Evolutionary conservation across 345 rosid species (phyloP).

Genomic region (Sonneratia caseolaris): DNA sequence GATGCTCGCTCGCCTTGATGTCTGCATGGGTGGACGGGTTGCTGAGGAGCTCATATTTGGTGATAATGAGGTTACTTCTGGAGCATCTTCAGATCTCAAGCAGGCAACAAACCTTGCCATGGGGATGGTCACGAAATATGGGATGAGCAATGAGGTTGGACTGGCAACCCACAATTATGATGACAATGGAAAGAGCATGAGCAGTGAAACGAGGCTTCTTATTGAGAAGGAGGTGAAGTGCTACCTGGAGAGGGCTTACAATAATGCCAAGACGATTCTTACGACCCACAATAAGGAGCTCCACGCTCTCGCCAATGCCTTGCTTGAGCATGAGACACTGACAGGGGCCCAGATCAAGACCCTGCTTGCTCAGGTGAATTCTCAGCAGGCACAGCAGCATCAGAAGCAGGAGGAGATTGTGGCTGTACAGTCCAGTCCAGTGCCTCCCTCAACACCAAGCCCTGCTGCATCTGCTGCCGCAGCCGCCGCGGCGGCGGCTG

Average conservation of each 20-base stretch:
- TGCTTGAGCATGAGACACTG: slow-evolving; percentile 75
- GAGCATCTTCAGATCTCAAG: slow-evolving; percentile 77
- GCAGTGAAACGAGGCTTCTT: slow-evolving; percentile 88
- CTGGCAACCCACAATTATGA: slow-evolving; percentile 64
- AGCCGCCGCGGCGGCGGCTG: slow-evolving; percentile 38
- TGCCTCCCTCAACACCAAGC: slow-evolving; percentile 66
- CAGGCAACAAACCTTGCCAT: slow-evolving; percentile 83
- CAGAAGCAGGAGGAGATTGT: slow-evolving; percentile 39
- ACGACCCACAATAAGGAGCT: slow-evolving; percentile 68
- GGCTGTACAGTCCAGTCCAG: slow-evolving; percentile 43
- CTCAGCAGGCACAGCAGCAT: slow-evolving; percentile 42
- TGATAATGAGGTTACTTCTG: slow-evolving; percentile 80
- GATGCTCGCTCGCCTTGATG: slow-evolving; percentile 95
- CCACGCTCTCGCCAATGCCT: slow-evolving; percentile 69
- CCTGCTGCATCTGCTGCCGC: slow-evolving; percentile 71
- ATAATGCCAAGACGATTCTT: slow-evolving; percentile 77
- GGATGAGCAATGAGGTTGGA: slow-evolving; percentile 90
- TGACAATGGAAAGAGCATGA: slow-evolving; percentile 93
- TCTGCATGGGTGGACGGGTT: slow-evolving; percentile 91
- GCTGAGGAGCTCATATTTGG: slow-evolving; percentile 96
- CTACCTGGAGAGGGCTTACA: slow-evolving; percentile 68
- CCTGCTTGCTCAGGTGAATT: slow-evolving; percentile 50
- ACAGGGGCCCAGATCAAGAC: slow-evolving; percentile 70
- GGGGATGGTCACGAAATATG: slow-evolving; percentile 82
- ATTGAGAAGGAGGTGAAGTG: slow-evolving; percentile 75